Conservation (phyloP, 202 grass and related monocot genomes). For the Schoenoplectus tabernaemontani region DNA sequence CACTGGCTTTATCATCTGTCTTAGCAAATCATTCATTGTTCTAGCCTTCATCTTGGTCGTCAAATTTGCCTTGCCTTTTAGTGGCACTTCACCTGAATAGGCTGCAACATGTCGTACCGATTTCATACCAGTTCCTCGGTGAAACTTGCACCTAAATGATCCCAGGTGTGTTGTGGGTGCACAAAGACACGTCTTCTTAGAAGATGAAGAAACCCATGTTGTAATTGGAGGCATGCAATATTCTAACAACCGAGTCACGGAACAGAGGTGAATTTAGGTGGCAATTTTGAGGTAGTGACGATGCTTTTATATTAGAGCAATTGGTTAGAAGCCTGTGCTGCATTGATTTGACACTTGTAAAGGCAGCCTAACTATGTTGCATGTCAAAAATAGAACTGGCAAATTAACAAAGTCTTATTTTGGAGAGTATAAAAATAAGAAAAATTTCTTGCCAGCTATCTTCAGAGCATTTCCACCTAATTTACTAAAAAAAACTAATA, state of each 20-base stretch:
- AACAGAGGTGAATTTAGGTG: background rate
- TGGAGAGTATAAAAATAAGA: background rate
- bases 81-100: background rate
- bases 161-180: constrained; percentile 48
- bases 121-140: constrained; percentile 27
- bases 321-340: background rate
- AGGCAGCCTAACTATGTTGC: background rate
- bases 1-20: background rate
- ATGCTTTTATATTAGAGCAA: constrained; percentile 2
- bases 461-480: background rate
- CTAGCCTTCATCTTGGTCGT: background rate
- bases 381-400: background rate
- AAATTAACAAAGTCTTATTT: constrained; percentile 6
- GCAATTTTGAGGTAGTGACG: background rate
- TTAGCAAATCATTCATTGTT: constrained; percentile 8
- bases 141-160: constrained; percentile 54
- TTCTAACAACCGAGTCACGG: background rate
- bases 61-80: background rate
- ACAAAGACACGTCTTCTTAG: constrained; percentile 43
- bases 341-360: background rate
- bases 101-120: background rate
- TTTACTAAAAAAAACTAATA: background rate
- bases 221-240: background rate
- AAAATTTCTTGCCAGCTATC: background rate
- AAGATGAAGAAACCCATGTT: background rate